Evolutionary conservation across 2,329 filamentous ascomycete species (phyloP).

Genomic region (Falciphora oryzae): DNA sequence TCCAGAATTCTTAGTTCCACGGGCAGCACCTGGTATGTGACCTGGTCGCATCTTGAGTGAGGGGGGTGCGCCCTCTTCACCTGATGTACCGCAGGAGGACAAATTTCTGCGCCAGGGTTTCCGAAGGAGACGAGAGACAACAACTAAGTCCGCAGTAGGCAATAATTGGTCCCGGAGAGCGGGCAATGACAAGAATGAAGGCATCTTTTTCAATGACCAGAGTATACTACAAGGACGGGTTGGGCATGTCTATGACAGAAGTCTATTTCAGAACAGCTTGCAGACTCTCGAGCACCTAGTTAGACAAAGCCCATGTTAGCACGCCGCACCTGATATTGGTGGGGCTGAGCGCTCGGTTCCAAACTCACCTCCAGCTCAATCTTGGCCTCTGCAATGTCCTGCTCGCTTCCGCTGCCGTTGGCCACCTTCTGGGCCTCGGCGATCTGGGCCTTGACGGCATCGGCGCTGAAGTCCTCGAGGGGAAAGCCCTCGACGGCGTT

Average conservation of each 20-base stretch:
- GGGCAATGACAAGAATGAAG: background rate
- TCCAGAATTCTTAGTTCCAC: background rate
- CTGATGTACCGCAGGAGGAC: no score
- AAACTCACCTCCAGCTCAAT: conserved; percentile 87
- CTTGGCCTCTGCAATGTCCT: conserved; percentile 97
- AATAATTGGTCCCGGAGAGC: background rate
- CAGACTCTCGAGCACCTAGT: conserved; percentile 74
- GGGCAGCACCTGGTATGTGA: background rate
- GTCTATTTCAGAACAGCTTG: conserved; percentile 75
- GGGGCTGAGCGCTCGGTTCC: background rate
- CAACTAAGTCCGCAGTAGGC: no score
- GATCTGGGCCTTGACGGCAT: conserved; percentile 84
- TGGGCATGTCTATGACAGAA: conserved; percentile 29
- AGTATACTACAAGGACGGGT: conserved; percentile 28
- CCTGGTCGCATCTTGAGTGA: no score
- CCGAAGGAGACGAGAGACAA: no score
- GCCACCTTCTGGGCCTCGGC: conserved; percentile 94
- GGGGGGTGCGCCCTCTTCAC: no score
- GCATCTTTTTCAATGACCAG: conserved; percentile 10
- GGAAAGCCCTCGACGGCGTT: conserved; percentile 95
- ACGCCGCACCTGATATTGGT: background rate
- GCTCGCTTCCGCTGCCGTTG: conserved; percentile 84
- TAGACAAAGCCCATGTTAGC: background rate
- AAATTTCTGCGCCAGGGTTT: no score
- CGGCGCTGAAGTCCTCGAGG: conserved; percentile 91